A percentile compares a stretch with the other conserved stretches of the same genome.
Evolutionary conservation across 495 filamentous ascomycete genomes (phyloP).

Genomic region (Penicillium canescens): DNA sequence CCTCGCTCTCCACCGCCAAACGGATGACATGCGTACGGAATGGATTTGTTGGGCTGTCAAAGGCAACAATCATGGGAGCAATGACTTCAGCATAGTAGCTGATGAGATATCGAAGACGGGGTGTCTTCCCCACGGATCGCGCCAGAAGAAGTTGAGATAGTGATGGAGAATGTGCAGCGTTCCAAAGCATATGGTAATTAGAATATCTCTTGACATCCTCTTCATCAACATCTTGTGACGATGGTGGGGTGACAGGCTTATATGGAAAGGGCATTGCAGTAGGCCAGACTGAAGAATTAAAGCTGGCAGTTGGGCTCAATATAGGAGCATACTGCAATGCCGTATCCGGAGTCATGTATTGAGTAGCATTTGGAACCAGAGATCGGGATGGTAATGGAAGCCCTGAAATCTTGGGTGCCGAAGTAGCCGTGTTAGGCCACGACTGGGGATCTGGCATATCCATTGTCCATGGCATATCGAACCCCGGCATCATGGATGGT

Average conservation of each 20-base stretch:
- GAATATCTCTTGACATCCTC: slow-evolving; percentile 18
- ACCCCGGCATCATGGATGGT: slow-evolving; percentile 9
- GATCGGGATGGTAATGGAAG: slow-evolving; percentile 26
- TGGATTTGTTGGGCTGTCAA: slow-evolving; percentile 82
- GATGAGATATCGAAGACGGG: slow-evolving; percentile 58
- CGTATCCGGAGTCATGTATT: slow-evolving; percentile 16
- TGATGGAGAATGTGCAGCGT: slow-evolving; percentile 35
- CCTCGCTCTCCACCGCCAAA: slow-evolving; percentile 74
- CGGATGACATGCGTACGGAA: slow-evolving; percentile 83
- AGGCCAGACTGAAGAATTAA: slow-evolving; percentile 18
- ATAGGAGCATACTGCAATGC: slow-evolving; percentile 18
- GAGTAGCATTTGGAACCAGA: slow-evolving; percentile 10
- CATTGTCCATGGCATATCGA: slow-evolving; percentile 27
- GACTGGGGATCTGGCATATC: slow-evolving; percentile 31
- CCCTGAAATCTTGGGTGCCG: slow-evolving; percentile 23
- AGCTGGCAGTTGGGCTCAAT: slow-evolving; percentile 16
- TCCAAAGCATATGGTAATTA: slow-evolving; percentile 18
- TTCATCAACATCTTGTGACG: slow-evolving; percentile 23
- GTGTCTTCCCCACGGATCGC: slow-evolving; percentile 51
- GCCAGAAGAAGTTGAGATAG: slow-evolving; percentile 47
- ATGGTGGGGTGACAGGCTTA: slow-evolving; percentile 9
- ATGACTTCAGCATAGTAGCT: slow-evolving; percentile 80
- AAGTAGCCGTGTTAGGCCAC: slow-evolving; percentile 19
- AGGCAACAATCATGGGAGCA: slow-evolving; percentile 86
- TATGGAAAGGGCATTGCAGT: slow-evolving; percentile 7